These are phyloP conservation scores for Pestalotiopsis sp. DNA, from an alignment of 2,329 filamentous ascomycete genomes.

Conservation along the genomic window DNA sequence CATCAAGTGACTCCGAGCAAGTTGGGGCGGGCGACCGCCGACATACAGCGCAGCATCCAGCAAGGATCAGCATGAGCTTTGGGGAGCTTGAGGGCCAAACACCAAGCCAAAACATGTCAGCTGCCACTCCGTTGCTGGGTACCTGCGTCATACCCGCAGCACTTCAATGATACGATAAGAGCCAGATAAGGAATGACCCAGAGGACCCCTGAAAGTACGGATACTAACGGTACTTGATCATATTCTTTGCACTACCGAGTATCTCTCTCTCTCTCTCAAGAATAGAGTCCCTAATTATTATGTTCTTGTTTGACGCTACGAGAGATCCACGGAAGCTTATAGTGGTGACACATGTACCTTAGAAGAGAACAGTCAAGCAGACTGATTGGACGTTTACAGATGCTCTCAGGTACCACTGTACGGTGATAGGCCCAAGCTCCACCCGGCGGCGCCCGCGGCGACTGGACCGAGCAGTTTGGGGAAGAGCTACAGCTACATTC, in stretches of 20 bases:
- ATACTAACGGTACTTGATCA: neutral
- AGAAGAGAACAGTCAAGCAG: too few relatives aligned
- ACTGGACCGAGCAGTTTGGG: neutral
- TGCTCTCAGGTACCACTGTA: neutral
- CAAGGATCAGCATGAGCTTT: neutral
- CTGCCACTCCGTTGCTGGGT: slow-evolving; percentile 12
- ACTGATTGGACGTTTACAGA: too few relatives aligned
- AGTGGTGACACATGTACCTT: too few relatives aligned
- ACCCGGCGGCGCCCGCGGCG: neutral
- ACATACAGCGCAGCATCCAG: neutral
- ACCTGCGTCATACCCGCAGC: slow-evolving; percentile 17
- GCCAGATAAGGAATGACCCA: slow-evolving; percentile 9
- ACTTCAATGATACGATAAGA: slow-evolving; percentile 5
- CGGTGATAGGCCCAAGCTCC: neutral
- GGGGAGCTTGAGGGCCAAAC: slow-evolving; percentile 8
- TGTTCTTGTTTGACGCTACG: too few relatives aligned
- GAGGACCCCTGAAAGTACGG: neutral
- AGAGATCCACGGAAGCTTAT: too few relatives aligned
- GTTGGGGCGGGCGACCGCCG: neutral
- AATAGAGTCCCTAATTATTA: too few relatives aligned
- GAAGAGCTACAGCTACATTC: neutral
- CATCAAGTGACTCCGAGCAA: neutral
- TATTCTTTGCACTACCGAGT: neutral
- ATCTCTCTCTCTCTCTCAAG: too few relatives aligned
- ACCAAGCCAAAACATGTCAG: neutral